These are phyloP conservation scores for Phytophthora kernoviae DNA, from an alignment of 352 stramenopile species.

Conservation along the genomic window DNA sequence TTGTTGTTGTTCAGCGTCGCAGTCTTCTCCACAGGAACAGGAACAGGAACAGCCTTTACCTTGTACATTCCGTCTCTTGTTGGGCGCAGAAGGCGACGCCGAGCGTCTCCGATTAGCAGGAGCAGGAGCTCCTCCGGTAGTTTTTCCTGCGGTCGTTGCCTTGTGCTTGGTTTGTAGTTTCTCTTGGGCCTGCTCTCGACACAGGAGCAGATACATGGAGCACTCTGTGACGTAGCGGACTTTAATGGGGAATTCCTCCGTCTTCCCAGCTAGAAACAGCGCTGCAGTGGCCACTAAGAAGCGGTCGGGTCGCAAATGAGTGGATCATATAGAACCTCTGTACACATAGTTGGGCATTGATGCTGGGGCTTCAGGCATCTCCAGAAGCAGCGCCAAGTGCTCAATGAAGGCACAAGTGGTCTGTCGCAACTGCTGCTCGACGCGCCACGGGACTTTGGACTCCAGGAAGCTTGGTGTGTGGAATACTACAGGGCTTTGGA, in stretches of 20 bases:
- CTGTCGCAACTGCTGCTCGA: conserved; percentile 66
- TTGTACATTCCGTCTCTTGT: conserved; percentile 36
- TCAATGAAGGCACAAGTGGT: conserved; percentile 74
- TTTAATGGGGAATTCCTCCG: conserved; percentile 81
- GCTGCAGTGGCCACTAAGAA: conserved; percentile 78
- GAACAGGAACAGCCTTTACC: conserved; percentile 19
- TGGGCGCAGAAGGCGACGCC: conserved; percentile 15
- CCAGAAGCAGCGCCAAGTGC: conserved; percentile 63
- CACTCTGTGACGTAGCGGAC: conserved; percentile 79
- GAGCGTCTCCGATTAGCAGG: conserved; percentile 7
- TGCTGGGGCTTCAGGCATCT: conserved; percentile 58
- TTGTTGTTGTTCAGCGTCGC: conserved; percentile 56
- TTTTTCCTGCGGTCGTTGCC: conserved; percentile 13
- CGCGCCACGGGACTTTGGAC: conserved; percentile 51
- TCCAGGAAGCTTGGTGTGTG: conserved; percentile 52
- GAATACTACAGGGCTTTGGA: conserved; percentile 24
- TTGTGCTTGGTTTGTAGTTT: conserved; percentile 33
- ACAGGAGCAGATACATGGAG: conserved; percentile 67
- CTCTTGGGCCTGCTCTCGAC: conserved; percentile 41
- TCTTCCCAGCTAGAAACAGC: conserved; percentile 80
- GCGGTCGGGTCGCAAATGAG: conserved; percentile 74
- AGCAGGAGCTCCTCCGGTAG: background rate
- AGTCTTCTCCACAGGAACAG: conserved; percentile 47
- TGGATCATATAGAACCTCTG: conserved; percentile 85
- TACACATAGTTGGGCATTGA: conserved; percentile 70